Evolutionary conservation across 1,139 yeast genomes (phyloP), one percentile per base, ranked within the genome.

Genomic region (Diutina sp.): DNA sequence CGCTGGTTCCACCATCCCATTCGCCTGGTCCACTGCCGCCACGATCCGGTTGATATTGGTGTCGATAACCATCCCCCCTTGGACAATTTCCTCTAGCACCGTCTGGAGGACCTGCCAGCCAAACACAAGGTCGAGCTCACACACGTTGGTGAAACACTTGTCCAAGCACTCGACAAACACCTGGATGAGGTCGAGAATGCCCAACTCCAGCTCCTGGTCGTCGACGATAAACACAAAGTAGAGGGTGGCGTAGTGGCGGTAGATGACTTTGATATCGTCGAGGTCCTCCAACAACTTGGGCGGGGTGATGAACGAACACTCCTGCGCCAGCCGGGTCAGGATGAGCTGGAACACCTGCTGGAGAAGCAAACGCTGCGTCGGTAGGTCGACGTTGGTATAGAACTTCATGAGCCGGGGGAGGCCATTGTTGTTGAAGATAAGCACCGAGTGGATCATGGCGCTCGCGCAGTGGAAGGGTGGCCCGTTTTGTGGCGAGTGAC

Each of bases 61-160:
- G 67, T 93, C 99, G 47, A 95, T 89, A n/a, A 93, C 99, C 95
- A 95, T 86, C 0, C 99, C 99, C 35, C 98, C 99, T 67, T 93
- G 99, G 1, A 93, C 87, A 50, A 93, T 87, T 65, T 95, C 98
- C 66, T 87, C 93, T 57, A 93, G 71, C 4, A 93, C 97, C 1
- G 96, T 87, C 66, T 93, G 96, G 51, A 93, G 73, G 14, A 90
- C 95, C 69, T 93, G 97, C 97, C 98, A 93, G 30, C 97, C 97
- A 69, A 90, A 91, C 29, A 95, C 97, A 63, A 93, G 76, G 69
- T 93, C 99, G 62, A 93, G 77, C 67, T 93, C 99, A 69, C 97
- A 91, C 6, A 93, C 99, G 64, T 91, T 91, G 61, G 85, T 84
- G 70, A 93, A 93, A 69, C 99, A 93, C 60, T 87, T 82, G 67